Percentiles rank a stretch among this genome's conserved stretches.
Conservation (phyloP, 2,329 filamentous ascomycete species). For the Colletotrichum tropicale region DNA sequence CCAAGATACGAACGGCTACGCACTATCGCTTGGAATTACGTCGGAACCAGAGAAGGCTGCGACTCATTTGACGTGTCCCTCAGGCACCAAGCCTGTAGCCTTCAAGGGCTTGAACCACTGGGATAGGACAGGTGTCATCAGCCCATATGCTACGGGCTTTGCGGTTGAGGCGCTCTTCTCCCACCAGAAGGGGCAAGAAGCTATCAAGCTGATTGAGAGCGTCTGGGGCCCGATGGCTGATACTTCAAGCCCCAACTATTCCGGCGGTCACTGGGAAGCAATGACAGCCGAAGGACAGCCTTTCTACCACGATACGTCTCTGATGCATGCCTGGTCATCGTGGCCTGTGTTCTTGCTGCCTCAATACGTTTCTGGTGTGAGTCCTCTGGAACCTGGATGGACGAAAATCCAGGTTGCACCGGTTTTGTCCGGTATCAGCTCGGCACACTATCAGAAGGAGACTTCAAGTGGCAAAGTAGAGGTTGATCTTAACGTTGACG, state of each 20-base stretch:
- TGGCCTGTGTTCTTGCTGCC: conserved; percentile 15
- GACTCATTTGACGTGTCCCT: not conserved
- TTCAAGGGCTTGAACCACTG: not conserved
- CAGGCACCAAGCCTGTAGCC: not conserved
- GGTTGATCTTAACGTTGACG: not conserved
- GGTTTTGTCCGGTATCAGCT: not conserved
- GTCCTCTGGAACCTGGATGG: conserved; percentile 1
- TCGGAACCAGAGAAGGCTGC: not conserved
- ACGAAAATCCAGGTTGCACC: not conserved
- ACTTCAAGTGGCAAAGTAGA: not conserved
- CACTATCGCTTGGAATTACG: not conserved
- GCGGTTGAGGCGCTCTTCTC: conserved; percentile 10
- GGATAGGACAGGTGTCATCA: not conserved
- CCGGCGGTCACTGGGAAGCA: conserved; percentile 8
- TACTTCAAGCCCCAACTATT: not conserved
- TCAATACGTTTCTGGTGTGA: conserved; percentile 1
- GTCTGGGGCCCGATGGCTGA: conserved; percentile 10
- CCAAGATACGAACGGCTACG: conserved; percentile 9
- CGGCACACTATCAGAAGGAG: not conserved
- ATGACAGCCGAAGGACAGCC: conserved; percentile 2
- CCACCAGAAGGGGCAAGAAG: not conserved
- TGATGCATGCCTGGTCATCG: conserved; percentile 11
- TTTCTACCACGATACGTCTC: not conserved
- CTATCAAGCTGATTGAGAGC: not conserved
- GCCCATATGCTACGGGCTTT: conserved; percentile 9